Evolutionary conservation across 208 protist genomes (phyloP).

Genomic region (Phytomonas sp.): DNA sequence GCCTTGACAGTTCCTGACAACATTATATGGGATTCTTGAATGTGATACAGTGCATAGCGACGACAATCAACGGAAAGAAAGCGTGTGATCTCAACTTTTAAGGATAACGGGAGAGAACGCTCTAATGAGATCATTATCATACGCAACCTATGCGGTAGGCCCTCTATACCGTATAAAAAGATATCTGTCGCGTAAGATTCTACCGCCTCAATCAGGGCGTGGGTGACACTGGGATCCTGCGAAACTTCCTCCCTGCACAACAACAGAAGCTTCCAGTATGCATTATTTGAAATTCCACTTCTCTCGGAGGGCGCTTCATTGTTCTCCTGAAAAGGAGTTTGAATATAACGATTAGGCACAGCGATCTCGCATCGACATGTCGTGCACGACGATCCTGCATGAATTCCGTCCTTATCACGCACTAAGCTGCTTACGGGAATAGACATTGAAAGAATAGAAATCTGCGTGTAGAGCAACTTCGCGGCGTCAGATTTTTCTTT

Average conservation of each 20-base stretch:
- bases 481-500: background rate
- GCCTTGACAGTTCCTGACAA: slow-evolving; percentile 37
- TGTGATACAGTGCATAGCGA: slow-evolving; percentile 54
- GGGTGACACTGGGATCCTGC: slow-evolving; percentile 24
- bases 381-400: background rate
- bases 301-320: background rate
- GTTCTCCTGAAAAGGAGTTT: background rate
- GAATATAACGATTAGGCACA: background rate
- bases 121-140: slow-evolving; percentile 21
- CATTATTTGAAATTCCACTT: background rate
- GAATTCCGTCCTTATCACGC: background rate
- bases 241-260: background rate
- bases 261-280: background rate
- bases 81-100: slow-evolving; percentile 49
- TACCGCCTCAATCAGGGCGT: slow-evolving; percentile 46
- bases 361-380: background rate
- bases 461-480: background rate
- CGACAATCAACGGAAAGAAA: slow-evolving; percentile 64
- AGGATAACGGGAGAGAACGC: slow-evolving; percentile 29
- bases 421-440: background rate
- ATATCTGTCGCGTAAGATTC: slow-evolving; percentile 26
- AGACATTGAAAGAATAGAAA: background rate
- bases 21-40: slow-evolving; percentile 35
- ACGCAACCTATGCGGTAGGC: slow-evolving; percentile 33
- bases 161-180: slow-evolving; percentile 41